Conservation (phyloP, 345 rosid species). For the Acer yangbiense region DNA sequence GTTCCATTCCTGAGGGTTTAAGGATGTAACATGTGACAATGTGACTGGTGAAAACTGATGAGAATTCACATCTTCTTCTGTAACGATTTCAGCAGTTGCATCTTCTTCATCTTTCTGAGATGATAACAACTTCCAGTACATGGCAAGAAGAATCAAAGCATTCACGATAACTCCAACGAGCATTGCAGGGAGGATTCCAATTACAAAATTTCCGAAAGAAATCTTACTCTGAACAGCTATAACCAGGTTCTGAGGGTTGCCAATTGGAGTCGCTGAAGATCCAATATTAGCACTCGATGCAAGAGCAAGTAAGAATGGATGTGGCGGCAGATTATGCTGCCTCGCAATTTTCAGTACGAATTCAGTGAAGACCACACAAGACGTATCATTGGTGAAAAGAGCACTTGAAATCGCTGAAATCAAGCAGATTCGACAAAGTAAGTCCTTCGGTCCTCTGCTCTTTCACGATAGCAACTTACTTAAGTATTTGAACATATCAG, state of each 20-base stretch:
- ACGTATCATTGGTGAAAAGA: conserved; percentile 81
- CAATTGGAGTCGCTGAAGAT: conserved; percentile 83
- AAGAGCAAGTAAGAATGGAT: conserved; percentile 74
- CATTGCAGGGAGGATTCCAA: conserved; percentile 72
- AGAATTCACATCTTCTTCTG: conserved; percentile 54
- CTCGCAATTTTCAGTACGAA: conserved; percentile 79
- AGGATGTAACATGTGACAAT: conserved; percentile 50
- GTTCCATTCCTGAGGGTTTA: conserved; percentile 48
- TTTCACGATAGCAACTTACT: conserved; percentile 73
- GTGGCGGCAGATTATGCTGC: conserved; percentile 79
- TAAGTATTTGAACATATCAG: conserved; percentile 76
- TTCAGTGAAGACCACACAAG: conserved; percentile 80
- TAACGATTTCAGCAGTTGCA: conserved; percentile 38
- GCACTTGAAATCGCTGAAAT: conserved; percentile 81
- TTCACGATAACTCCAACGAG: conserved; percentile 60
- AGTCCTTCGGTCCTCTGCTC: conserved; percentile 74
- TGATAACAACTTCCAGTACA: conserved; percentile 73
- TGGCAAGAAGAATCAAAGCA: conserved; percentile 51
- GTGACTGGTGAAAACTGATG: conserved; percentile 80
- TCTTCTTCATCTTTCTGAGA: conserved; percentile 60
- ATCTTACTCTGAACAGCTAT: conserved; percentile 73
- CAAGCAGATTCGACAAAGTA: conserved; percentile 66
- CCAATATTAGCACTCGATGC: conserved; percentile 91
- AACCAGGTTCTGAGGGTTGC: conserved; percentile 87
- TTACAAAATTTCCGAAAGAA: conserved; percentile 59